A percentile compares a stretch with the other conserved stretches of the same genome.
Evolutionary conservation across 208 protist species (phyloP).

Genomic region (Crithidia acanthocephali): DNA sequence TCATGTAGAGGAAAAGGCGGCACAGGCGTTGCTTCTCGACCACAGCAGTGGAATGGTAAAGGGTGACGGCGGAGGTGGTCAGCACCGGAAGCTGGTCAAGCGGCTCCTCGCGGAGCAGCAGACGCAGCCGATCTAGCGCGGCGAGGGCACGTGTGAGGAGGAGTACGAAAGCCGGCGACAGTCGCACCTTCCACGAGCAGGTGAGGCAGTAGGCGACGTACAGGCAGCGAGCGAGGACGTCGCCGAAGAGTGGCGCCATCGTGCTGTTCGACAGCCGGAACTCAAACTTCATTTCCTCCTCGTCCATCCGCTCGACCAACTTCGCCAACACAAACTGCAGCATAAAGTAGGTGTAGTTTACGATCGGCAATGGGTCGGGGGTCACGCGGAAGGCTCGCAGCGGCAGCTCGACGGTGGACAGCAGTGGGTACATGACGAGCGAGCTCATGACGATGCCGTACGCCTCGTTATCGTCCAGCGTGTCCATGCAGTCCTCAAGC

Average conservation of each 20-base stretch:
- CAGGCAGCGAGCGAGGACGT: constrained; percentile 68
- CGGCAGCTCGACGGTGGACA: constrained; percentile 26
- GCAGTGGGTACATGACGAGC: constrained; percentile 68
- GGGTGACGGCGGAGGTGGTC: constrained; percentile 25
- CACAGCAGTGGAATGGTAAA: constrained; percentile 24
- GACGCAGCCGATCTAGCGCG: constrained; percentile 29
- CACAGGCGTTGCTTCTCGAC: constrained; percentile 39
- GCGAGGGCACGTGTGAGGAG: constrained; percentile 48
- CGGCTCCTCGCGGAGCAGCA: constrained; percentile 26
- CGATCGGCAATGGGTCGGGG: constrained; percentile 28
- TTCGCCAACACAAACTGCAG: constrained; percentile 68
- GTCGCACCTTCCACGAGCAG: constrained; percentile 40
- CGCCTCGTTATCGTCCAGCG: constrained; percentile 63
- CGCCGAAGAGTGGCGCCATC: constrained; percentile 66
- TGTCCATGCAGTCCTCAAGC: constrained; percentile 68
- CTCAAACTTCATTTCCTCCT: constrained; percentile 33
- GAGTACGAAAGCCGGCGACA: constrained; percentile 49
- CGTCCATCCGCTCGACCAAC: constrained; percentile 44
- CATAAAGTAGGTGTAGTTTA: constrained; percentile 62
- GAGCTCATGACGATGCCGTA: constrained; percentile 78
- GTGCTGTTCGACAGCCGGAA: constrained; percentile 43
- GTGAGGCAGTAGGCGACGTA: constrained; percentile 51
- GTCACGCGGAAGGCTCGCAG: constrained; percentile 16
- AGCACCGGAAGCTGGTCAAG: constrained; percentile 23
- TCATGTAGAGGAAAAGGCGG: constrained; percentile 34